phyloP scores from a whole-genome alignment of 1,139 yeast genomes.

The Pichia sp. region DNA sequence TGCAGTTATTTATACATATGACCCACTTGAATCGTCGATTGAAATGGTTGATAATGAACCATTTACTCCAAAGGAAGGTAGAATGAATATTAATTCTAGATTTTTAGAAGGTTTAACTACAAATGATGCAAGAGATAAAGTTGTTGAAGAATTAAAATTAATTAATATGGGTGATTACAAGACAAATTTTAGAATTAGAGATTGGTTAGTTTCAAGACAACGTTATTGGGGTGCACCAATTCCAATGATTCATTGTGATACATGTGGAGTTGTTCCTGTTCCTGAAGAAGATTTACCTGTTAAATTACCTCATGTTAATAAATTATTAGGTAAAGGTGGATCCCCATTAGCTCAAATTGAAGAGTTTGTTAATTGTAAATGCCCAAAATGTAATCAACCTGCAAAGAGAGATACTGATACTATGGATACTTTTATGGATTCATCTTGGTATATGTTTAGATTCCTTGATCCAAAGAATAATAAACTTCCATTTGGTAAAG shows the following conservation, averaged over 20 bases:
- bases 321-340: slow-evolving; percentile 48
- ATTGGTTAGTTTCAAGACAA: slow-evolving; percentile 93
- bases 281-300: slow-evolving; percentile 86
- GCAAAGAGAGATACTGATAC: slow-evolving; percentile 94
- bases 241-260: slow-evolving; percentile 80
- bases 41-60: slow-evolving; percentile 40
- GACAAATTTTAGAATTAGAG: slow-evolving; percentile 64
- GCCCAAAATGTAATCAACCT: slow-evolving; percentile 73
- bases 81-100: slow-evolving; percentile 46
- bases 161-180: slow-evolving; percentile 40
- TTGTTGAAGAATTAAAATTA: slow-evolving; percentile 39
- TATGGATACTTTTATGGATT: slow-evolving; percentile 97
- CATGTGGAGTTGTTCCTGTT: slow-evolving; percentile 86
- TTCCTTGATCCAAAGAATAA: slow-evolving; percentile 68
- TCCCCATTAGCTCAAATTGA: slow-evolving; percentile 65
- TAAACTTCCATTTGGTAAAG: slow-evolving; percentile 44
- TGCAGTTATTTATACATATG: slow-evolving; percentile 41
- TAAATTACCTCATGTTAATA: slow-evolving; percentile 55
- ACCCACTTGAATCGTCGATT: slow-evolving; percentile 28
- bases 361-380: slow-evolving; percentile 65
- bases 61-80: slow-evolving; percentile 48
- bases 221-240: slow-evolving; percentile 99
- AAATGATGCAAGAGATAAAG: slow-evolving; percentile 45
- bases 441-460: slow-evolving; percentile 93
- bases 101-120: slow-evolving; percentile 45